Evolutionary conservation across 2,329 filamentous ascomycete species (phyloP).

Genomic region (Aureobasidium namibiae): DNA sequence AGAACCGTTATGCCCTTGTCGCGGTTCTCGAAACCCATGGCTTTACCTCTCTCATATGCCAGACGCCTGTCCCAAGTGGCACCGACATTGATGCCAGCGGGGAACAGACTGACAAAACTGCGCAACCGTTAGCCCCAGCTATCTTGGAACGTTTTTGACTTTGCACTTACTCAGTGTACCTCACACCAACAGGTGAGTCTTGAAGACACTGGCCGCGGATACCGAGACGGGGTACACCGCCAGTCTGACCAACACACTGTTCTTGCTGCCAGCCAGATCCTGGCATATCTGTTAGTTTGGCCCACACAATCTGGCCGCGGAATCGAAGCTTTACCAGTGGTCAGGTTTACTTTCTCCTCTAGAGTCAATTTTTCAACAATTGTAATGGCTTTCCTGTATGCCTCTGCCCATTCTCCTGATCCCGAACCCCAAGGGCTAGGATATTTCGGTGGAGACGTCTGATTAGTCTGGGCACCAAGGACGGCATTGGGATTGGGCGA

Average conservation of each 20-base stretch:
- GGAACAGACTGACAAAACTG: slow-evolving; percentile 39
- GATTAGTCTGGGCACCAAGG: neutral
- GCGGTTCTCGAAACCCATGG: slow-evolving; percentile 25
- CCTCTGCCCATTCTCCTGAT: slow-evolving; percentile 19
- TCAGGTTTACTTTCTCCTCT: slow-evolving; percentile 29
- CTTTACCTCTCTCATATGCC: slow-evolving; percentile 33
- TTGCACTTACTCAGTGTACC: slow-evolving; percentile 28
- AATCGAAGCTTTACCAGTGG: slow-evolving; percentile 19
- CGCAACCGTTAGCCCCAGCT: slow-evolving; percentile 42
- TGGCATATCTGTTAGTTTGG: neutral
- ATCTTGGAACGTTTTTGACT: too few species aligned
- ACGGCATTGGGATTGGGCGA: neutral
- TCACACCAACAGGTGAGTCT: slow-evolving; percentile 28
- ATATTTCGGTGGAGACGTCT: slow-evolving; percentile 3
- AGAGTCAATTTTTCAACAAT: slow-evolving; percentile 27
- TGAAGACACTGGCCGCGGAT: slow-evolving; percentile 31
- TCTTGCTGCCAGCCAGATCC: slow-evolving; percentile 19
- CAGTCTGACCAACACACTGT: slow-evolving; percentile 29
- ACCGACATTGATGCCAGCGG: slow-evolving; percentile 26
- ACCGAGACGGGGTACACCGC: slow-evolving; percentile 26
- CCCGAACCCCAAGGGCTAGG: neutral
- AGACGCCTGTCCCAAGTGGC: slow-evolving; percentile 32
- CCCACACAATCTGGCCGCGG: neutral
- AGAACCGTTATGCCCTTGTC: slow-evolving; percentile 33
- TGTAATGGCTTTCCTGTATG: slow-evolving; percentile 23